Evolutionary conservation across 1,284 basidiomycete genomes (phyloP).

Genomic region (Gastroboletus turbinatus): DNA sequence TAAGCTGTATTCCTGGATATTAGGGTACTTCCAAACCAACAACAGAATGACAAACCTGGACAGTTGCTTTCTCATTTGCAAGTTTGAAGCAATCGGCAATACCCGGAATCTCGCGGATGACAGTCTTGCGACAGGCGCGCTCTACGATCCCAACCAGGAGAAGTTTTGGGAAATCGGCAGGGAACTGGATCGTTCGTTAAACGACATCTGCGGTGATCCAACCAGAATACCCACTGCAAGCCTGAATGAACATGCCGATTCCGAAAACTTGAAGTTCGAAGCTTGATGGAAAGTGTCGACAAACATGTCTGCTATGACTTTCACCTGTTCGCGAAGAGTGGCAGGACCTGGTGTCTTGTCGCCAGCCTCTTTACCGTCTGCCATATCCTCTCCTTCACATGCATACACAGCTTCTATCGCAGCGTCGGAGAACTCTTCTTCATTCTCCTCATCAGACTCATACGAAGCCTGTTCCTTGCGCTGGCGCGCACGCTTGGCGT

Average conservation of each 20-base stretch:
- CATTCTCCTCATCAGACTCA: constrained; percentile 61
- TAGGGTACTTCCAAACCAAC: constrained; percentile 1
- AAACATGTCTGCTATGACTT: constrained; percentile 51
- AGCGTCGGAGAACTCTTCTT: constrained; percentile 52
- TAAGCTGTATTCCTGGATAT: constrained; percentile 47
- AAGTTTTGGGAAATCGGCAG: constrained; percentile 80
- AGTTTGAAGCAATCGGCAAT: constrained; percentile 80
- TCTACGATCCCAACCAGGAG: constrained; percentile 91
- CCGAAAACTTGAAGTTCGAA: constrained; percentile 77
- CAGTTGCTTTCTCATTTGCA: constrained; percentile 48
- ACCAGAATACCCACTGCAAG: constrained; percentile 62
- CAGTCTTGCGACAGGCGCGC: constrained; percentile 76
- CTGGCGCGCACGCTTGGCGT: constrained; percentile 67
- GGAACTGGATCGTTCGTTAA: constrained; percentile 46
- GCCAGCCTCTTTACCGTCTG: constrained; percentile 34
- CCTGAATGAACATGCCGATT: constrained; percentile 72
- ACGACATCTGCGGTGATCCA: not conserved
- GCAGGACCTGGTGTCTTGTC: constrained; percentile 35
- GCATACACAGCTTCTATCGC: constrained; percentile 73
- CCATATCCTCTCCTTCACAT: constrained; percentile 44
- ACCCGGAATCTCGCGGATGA: constrained; percentile 86
- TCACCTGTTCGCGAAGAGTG: constrained; percentile 44
- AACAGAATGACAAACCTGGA: constrained; percentile 46
- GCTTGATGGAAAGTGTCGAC: constrained; percentile 55
- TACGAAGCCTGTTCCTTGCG: constrained; percentile 73